Percentiles rank a stretch among this genome's conserved stretches.
Evolutionary conservation across 176 grass and related monocot genomes (phyloP).

Genomic region (Neostapfia colusana): DNA sequence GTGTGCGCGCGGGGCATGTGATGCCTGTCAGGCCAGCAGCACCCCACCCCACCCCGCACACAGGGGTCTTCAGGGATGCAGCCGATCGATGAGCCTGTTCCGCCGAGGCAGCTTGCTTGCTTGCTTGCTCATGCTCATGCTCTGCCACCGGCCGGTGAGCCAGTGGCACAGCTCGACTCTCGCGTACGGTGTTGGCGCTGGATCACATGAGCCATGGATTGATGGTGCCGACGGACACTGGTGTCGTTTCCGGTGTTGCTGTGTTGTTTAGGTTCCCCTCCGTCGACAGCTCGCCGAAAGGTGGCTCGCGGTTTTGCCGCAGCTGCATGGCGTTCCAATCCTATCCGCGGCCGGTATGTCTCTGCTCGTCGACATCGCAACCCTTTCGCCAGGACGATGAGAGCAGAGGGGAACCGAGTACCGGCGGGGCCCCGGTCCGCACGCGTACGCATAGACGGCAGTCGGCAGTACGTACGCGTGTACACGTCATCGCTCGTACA

Average conservation of each 20-base stretch:
- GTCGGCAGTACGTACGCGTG: neutral
- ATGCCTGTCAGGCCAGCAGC: conserved; percentile 39
- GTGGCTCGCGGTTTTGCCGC: neutral
- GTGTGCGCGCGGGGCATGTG: conserved; percentile 45
- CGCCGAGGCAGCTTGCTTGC: neutral
- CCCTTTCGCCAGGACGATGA: neutral
- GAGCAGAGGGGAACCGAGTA: neutral
- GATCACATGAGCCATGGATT: neutral
- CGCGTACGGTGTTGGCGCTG: neutral
- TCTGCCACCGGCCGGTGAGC: no score
- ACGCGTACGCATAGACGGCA: neutral
- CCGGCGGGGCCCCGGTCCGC: neutral
- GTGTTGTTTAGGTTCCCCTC: no score
- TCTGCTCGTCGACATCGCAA: neutral
- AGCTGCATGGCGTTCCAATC: neutral
- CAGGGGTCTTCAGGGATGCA: conserved; percentile 4
- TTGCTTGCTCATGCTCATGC: no score
- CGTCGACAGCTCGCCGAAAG: conserved; percentile 12
- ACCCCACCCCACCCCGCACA: neutral
- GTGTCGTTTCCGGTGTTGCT: neutral
- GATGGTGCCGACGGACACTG: neutral
- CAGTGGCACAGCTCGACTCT: neutral
- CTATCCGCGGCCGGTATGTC: neutral
- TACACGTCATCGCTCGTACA: neutral
- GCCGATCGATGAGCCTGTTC: no score